These are phyloP conservation scores for Panaeolus papilionaceus DNA, from an alignment of 768 basidiomycete species.

Conservation along the genomic window DNA sequence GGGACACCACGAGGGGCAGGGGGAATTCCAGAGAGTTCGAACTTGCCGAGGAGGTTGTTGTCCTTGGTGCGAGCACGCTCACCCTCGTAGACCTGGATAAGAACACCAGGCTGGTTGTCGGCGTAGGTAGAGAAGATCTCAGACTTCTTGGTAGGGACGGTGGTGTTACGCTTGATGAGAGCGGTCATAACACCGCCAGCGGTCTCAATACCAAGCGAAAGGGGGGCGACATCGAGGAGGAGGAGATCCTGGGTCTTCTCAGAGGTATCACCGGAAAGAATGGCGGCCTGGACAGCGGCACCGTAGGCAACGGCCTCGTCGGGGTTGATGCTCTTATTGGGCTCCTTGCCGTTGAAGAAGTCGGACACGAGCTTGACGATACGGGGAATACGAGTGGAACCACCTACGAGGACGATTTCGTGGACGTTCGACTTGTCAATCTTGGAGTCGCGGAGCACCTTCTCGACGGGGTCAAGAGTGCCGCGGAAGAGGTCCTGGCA, in stretches of 20 bases:
- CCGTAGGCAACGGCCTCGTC: slow-evolving; percentile 99
- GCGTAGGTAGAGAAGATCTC: slow-evolving; percentile 99
- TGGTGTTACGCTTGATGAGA: slow-evolving; percentile 98
- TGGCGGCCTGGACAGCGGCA: slow-evolving; percentile 98
- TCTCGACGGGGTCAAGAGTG: slow-evolving; percentile 95
- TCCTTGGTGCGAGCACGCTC: slow-evolving; percentile 99
- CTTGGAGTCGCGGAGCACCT: slow-evolving; percentile 97
- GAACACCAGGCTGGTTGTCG: slow-evolving; percentile 98
- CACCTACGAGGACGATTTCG: slow-evolving; percentile 98
- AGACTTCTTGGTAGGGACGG: slow-evolving; percentile 98
- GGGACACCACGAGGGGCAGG: slow-evolving; percentile 98
- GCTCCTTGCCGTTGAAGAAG: slow-evolving; percentile 99
- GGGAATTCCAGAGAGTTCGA: slow-evolving; percentile 95
- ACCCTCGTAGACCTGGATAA: slow-evolving; percentile 98
- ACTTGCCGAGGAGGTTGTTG: slow-evolving; percentile 98
- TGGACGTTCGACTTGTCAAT: slow-evolving; percentile 96
- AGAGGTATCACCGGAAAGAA: slow-evolving; percentile 96
- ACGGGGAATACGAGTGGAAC: slow-evolving; percentile 98
- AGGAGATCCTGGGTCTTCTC: slow-evolving; percentile 98
- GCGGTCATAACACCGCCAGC: slow-evolving; percentile 99
- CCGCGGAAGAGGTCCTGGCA: slow-evolving; percentile 49
- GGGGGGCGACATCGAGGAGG: slow-evolving; percentile 91
- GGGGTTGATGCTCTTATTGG: slow-evolving; percentile 99
- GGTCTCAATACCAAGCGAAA: slow-evolving; percentile 96
- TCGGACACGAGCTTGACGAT: slow-evolving; percentile 97